Conservation (phyloP, 176 grass and related monocot genomes). For the Bothriochloa decipiens region DNA sequence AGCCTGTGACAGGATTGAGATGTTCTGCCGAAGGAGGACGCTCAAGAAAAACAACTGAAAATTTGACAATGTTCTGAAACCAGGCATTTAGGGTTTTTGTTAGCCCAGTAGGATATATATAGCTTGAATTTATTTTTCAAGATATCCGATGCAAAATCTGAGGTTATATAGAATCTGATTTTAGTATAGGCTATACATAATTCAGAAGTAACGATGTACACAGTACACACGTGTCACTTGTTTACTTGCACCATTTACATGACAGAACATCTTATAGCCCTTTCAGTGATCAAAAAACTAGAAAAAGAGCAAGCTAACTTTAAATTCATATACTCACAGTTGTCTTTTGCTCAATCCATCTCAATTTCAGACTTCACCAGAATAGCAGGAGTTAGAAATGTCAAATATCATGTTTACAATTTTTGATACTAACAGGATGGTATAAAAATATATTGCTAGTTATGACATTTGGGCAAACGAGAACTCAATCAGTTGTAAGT, state of each 20-base stretch:
- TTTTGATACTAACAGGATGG: neutral
- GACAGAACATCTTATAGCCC: neutral
- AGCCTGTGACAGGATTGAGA: constrained; percentile 78
- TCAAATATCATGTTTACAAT: neutral
- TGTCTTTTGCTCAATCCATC: neutral
- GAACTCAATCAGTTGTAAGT: neutral
- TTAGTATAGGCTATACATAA: constrained; percentile 20
- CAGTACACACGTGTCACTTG: neutral
- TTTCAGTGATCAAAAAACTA: neutral
- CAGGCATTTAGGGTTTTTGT: constrained; percentile 25
- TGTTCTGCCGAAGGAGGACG: constrained; percentile 63
- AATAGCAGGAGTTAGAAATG: neutral
- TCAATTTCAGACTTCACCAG: neutral
- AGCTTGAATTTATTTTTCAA: neutral
- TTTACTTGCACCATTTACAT: neutral
- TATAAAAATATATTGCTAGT: neutral
- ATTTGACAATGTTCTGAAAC: neutral
- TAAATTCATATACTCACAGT: neutral
- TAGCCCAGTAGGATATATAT: constrained; percentile 5
- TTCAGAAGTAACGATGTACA: neutral
- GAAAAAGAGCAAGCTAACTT: neutral
- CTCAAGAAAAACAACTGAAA: constrained; percentile 46
- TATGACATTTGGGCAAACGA: neutral
- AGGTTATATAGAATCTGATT: constrained; percentile 37
- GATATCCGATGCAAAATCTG: neutral